Percentiles rank a stretch among this genome's conserved stretches.
These are phyloP conservation scores for Colletotrichum scovillei DNA, from an alignment of 2,329 filamentous ascomycete species.

Conservation along the genomic window DNA sequence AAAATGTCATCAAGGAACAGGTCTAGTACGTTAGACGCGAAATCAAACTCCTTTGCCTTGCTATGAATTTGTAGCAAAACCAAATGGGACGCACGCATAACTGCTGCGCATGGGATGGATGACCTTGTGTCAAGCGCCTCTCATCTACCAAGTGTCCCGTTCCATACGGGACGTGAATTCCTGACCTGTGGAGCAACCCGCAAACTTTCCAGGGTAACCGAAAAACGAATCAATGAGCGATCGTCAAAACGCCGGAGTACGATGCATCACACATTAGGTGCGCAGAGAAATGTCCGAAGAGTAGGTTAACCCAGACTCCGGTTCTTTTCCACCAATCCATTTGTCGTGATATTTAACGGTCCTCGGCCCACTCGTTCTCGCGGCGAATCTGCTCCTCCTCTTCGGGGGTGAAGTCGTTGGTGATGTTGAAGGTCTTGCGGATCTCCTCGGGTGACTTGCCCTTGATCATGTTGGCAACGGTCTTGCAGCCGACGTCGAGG, in stretches of 20 bases:
- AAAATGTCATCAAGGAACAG: background rate
- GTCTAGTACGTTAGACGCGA: background rate
- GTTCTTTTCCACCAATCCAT: background rate
- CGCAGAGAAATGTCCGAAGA: background rate
- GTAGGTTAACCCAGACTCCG: background rate
- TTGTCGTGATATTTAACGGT: constrained; percentile 64
- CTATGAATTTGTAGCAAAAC: constrained; percentile 15
- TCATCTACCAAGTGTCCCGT: background rate
- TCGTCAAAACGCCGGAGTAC: constrained; percentile 30
- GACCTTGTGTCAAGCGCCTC: background rate
- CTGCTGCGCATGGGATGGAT: background rate
- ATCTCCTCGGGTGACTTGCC: constrained; percentile 99
- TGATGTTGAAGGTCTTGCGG: constrained; percentile 99
- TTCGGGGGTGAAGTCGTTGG: constrained; percentile 98
- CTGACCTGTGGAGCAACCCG: constrained; percentile 18
- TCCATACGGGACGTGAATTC: constrained; percentile 14
- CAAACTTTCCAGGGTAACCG: constrained; percentile 21
- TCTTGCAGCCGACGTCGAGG: constrained; percentile 98
- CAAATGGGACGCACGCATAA: background rate
- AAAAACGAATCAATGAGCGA: constrained; percentile 13
- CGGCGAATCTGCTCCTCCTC: constrained; percentile 98
- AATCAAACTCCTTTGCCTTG: background rate
- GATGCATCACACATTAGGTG: constrained; percentile 32
- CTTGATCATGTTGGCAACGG: constrained; percentile 99
- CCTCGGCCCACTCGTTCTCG: constrained; percentile 93